phyloP scores from a whole-genome alignment of 2,329 filamentous ascomycete species.

The Colletotrichum phormii region DNA sequence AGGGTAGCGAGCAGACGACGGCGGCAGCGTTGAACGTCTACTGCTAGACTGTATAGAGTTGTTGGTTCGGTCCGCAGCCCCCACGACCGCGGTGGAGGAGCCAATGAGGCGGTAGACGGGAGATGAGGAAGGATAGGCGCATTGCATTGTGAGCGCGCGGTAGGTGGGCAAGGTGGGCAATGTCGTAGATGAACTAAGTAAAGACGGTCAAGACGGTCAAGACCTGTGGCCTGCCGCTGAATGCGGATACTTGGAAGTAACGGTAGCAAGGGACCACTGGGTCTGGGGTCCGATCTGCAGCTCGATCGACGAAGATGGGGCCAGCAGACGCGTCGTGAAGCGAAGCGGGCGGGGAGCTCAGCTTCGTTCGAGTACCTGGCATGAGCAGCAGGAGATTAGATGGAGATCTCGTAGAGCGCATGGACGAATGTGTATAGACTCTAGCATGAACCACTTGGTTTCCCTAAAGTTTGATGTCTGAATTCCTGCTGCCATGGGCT shows the following conservation, averaged over 20 bases:
- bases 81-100: slow-evolving; percentile 20
- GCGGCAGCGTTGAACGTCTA: slow-evolving; percentile 4
- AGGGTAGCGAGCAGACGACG: neutral
- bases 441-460: neutral
- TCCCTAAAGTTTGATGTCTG: too few species aligned
- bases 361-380: neutral
- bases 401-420: neutral
- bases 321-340: neutral
- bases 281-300: neutral
- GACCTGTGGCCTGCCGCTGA: neutral
- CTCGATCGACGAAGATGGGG: neutral
- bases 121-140: slow-evolving; percentile 33
- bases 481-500: neutral
- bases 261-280: slow-evolving; percentile 3
- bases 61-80: slow-evolving; percentile 7
- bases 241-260: neutral
- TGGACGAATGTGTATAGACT: neutral
- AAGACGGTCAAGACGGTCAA: neutral
- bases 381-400: neutral
- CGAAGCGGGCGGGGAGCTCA: neutral
- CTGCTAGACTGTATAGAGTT: neutral
- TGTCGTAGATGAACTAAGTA: neutral
- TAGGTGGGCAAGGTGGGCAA: neutral
- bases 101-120: slow-evolving; percentile 21
- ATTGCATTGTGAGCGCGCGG: slow-evolving; percentile 31